Percentiles rank a stretch among this genome's conserved stretches.
phyloP scores from a whole-genome alignment of 1,284 basidiomycete species.

The Bjerkandera adusta region DNA sequence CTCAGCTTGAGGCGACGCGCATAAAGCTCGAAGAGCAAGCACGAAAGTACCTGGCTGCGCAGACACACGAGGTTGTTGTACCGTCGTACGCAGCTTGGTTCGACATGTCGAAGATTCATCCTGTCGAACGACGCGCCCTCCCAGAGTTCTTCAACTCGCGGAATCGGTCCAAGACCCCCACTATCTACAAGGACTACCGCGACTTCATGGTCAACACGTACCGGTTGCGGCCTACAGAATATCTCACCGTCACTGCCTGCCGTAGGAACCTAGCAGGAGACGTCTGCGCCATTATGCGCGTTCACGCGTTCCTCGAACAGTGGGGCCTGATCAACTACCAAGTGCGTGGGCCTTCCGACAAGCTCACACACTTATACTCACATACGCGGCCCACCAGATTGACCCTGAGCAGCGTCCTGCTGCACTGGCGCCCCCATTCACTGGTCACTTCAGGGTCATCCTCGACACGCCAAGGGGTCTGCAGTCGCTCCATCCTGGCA shows the following conservation, averaged over 20 bases:
- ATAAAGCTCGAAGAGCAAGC: conserved; percentile 82
- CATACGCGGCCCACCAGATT: conserved; percentile 57
- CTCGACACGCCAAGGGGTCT: conserved; percentile 96
- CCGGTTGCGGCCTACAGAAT: conserved; percentile 91
- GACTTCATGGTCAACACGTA: conserved; percentile 99
- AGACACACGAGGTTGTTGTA: conserved; percentile 96
- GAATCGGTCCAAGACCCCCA: conserved; percentile 93
- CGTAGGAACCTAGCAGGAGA: conserved; percentile 95
- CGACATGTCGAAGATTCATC: conserved; percentile 91
- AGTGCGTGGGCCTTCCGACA: conserved; percentile 42
- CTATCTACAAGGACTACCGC: conserved; percentile 98
- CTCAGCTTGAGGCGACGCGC: conserved; percentile 77
- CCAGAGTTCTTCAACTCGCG: conserved; percentile 99
- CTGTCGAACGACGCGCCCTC: conserved; percentile 89
- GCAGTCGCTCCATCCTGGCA: conserved; percentile 93
- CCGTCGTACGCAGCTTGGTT: conserved; percentile 99
- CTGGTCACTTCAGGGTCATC: conserved; percentile 96
- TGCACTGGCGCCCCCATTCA: conserved; percentile 94
- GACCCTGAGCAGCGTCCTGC: conserved; percentile 96
- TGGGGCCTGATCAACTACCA: conserved; percentile 99
- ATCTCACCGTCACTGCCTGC: conserved; percentile 97
- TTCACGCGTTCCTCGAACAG: conserved; percentile 98
- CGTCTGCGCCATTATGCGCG: conserved; percentile 98
- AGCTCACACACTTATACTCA: conserved; percentile 1
- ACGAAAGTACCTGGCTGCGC: conserved; percentile 91